Conservation (phyloP, 2,329 filamentous ascomycete species). For the Cladosporium sphaerospermum region DNA sequence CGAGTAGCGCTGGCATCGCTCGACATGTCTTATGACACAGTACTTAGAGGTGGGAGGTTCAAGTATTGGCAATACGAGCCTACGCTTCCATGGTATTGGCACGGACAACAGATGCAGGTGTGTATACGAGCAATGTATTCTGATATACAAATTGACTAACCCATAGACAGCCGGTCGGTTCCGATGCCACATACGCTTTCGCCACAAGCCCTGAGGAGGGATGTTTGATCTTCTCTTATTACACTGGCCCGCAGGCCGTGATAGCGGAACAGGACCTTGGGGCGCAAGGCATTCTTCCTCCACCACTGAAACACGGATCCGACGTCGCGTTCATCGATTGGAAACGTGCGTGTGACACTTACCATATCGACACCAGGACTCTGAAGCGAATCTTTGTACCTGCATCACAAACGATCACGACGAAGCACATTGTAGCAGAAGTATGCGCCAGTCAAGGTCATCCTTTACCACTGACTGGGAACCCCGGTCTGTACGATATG, state of each 20-base stretch:
- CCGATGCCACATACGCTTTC: background rate
- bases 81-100: too few species aligned
- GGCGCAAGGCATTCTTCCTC: background rate
- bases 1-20: too few species aligned
- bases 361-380: background rate
- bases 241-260: background rate
- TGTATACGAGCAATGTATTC: too few species aligned
- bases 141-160: background rate
- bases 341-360: background rate
- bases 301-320: background rate
- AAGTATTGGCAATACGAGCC: background rate
- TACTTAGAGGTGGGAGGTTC: background rate
- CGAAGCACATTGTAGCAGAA: too few species aligned
- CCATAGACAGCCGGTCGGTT: background rate
- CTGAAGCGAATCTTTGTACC: background rate
- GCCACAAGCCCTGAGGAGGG: background rate
- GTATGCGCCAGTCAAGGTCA: too few species aligned
- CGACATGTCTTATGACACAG: too few species aligned
- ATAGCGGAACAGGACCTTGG: background rate
- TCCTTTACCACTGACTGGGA: too few species aligned
- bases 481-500: background rate
- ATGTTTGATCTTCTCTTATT: background rate
- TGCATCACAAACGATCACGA: background rate
- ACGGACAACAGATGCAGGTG: too few species aligned
- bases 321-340: background rate